phyloP scores from a whole-genome alignment of 441 rosid genomes.

The Theobroma grandiflorum region DNA sequence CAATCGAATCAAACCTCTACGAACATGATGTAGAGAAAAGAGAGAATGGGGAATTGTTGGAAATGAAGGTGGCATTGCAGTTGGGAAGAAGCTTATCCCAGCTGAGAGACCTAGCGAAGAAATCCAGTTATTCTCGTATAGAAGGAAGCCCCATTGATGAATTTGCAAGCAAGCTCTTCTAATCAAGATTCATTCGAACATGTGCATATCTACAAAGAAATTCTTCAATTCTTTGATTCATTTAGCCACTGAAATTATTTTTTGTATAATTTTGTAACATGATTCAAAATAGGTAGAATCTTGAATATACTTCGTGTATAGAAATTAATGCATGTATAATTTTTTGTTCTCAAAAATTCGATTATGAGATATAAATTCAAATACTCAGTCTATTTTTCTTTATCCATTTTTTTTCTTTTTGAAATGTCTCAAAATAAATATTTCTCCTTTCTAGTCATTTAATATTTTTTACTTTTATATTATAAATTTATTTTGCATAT shows the following conservation, averaged over 20 bases:
- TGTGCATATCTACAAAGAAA: conserved; percentile 21
- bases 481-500: too few relatives aligned
- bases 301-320: not conserved
- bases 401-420: too few relatives aligned
- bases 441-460: too few relatives aligned
- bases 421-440: too few relatives aligned
- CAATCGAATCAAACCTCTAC: conserved; percentile 47
- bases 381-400: too few relatives aligned
- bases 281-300: not conserved
- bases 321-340: not conserved
- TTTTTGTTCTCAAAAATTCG: not conserved
- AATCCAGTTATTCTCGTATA: conserved; percentile 30
- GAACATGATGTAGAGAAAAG: conserved; percentile 51
- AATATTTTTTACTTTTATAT: too few relatives aligned
- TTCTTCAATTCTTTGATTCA: conserved; percentile 40
- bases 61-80: conserved; percentile 66
- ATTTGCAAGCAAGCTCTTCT: conserved; percentile 80
- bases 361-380: too few relatives aligned
- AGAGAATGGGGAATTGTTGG: conserved; percentile 64
- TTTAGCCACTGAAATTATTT: conserved; percentile 9
- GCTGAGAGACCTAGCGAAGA: conserved; percentile 61
- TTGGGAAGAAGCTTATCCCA: conserved; percentile 80
- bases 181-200: not conserved
- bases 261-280: conserved; percentile 18
- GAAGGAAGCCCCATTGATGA: conserved; percentile 52